A percentile compares a stretch with the other conserved stretches of the same genome.
phyloP scores from a whole-genome alignment of 139 green algal genomes.

The Picochlorum sp. region DNA sequence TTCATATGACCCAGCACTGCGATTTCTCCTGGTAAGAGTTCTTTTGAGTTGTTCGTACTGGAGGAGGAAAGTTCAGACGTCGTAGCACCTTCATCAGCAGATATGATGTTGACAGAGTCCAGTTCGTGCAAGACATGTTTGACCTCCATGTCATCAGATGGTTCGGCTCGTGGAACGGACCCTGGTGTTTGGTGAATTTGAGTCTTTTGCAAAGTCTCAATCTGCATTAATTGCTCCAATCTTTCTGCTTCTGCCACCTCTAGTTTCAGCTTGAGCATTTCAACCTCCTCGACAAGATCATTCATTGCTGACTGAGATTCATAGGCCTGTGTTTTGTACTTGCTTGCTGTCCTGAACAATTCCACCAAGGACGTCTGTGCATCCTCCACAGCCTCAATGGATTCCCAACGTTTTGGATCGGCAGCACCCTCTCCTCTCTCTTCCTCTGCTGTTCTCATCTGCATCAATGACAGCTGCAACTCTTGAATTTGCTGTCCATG shows the following conservation, averaged over 20 bases:
- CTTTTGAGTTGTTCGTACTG: no score
- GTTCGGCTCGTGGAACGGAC: neutral
- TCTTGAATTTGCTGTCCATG: slow-evolving; percentile 50
- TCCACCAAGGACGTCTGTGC: slow-evolving; percentile 55
- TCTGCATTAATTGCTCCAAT: slow-evolving; percentile 38
- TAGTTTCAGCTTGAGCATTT: slow-evolving; percentile 59
- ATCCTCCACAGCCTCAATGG: slow-evolving; percentile 51
- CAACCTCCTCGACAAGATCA: slow-evolving; percentile 50
- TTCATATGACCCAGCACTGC: neutral
- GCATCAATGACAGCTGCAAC: slow-evolving; percentile 53
- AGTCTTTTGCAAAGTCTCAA: slow-evolving; percentile 2
- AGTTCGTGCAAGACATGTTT: slow-evolving; percentile 1
- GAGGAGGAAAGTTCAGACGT: no score
- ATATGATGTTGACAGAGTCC: neutral
- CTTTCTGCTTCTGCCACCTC: slow-evolving; percentile 57
- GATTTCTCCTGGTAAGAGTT: slow-evolving; percentile 9
- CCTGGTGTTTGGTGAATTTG: neutral
- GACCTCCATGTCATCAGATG: neutral
- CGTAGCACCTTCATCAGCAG: neutral
- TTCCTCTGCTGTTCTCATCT: slow-evolving; percentile 61
- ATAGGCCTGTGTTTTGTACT: slow-evolving; percentile 54
- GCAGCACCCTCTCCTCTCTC: slow-evolving; percentile 39
- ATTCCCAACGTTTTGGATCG: slow-evolving; percentile 62
- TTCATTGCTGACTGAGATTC: slow-evolving; percentile 41
- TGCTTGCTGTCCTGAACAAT: slow-evolving; percentile 53